phyloP scores from a whole-genome alignment of 1,139 yeast genomes.

The Suhomyces coccinellae region DNA sequence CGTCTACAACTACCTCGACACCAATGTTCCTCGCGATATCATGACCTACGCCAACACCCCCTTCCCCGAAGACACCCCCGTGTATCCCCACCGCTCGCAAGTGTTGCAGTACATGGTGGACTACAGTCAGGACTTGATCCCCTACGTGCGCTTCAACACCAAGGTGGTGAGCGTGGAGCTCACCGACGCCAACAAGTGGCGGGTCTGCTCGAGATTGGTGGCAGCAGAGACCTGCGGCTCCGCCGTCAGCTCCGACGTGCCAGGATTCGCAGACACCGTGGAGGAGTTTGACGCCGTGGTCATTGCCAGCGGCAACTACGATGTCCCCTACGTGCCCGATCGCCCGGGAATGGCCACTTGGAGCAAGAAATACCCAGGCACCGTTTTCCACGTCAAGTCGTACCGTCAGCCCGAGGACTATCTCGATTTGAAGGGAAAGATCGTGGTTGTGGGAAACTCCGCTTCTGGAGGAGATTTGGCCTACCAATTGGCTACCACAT shows the following conservation, averaged over 20 bases:
- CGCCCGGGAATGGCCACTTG: slow-evolving; percentile 55
- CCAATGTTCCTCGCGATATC: slow-evolving; percentile 58
- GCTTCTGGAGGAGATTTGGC: slow-evolving; percentile 64
- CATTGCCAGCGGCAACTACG: slow-evolving; percentile 59
- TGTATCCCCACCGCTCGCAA: slow-evolving; percentile 50
- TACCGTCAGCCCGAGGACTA: slow-evolving; percentile 54
- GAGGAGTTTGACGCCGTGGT: slow-evolving; percentile 51
- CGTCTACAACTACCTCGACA: slow-evolving; percentile 53
- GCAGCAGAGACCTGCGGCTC: slow-evolving; percentile 21
- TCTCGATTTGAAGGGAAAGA: slow-evolving; percentile 34
- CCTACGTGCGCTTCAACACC: slow-evolving; percentile 36
- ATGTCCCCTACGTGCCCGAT: slow-evolving; percentile 56
- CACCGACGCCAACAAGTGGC: slow-evolving; percentile 44
- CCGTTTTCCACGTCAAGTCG: slow-evolving; percentile 58
- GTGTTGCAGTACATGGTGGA: slow-evolving; percentile 48
- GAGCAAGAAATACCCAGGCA: slow-evolving; percentile 43
- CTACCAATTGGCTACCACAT: slow-evolving; percentile 45
- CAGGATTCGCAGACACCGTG: slow-evolving; percentile 13
- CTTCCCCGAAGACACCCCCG: slow-evolving; percentile 41
- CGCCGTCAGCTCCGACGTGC: slow-evolving; percentile 4
- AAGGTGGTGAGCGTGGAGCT: slow-evolving; percentile 25
- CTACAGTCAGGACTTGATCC: slow-evolving; percentile 38
- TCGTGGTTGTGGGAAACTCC: slow-evolving; percentile 61
- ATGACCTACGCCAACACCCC: slow-evolving; percentile 57
- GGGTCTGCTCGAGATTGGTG: slow-evolving; percentile 34